Conservation (phyloP, 1,284 basidiomycete genomes). For the Leccinum solheimii region DNA sequence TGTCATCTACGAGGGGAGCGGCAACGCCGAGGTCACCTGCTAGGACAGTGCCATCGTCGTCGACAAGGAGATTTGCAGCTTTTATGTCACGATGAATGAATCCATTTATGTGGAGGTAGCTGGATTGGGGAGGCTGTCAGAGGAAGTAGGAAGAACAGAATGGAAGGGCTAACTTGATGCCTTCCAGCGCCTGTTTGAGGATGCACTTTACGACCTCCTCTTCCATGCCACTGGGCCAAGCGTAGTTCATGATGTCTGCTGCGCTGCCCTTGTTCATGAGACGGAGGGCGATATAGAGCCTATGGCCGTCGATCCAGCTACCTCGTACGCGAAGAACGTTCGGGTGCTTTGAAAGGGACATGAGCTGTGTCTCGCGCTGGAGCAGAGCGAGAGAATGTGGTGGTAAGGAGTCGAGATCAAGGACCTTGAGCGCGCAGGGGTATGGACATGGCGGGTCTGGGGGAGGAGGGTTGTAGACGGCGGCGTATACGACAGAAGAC, state of each 20-base stretch:
- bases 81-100: slow-evolving; percentile 91
- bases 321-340: slow-evolving; percentile 89
- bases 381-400: slow-evolving; percentile 67
- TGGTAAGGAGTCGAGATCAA: slow-evolving; percentile 80
- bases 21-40: slow-evolving; percentile 88
- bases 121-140: slow-evolving; percentile 29
- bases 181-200: slow-evolving; percentile 79
- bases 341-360: slow-evolving; percentile 92
- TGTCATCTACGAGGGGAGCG: slow-evolving; percentile 72
- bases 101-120: slow-evolving; percentile 85
- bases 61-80: slow-evolving; percentile 85
- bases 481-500: slow-evolving; percentile 83
- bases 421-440: slow-evolving; percentile 83
- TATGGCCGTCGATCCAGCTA: slow-evolving; percentile 82
- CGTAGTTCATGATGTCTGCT: slow-evolving; percentile 83
- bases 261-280: slow-evolving; percentile 89
- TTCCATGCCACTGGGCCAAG: slow-evolving; percentile 83
- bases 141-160: neutral
- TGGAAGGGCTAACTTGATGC: slow-evolving; percentile 63
- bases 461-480: slow-evolving; percentile 55
- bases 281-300: slow-evolving; percentile 83
- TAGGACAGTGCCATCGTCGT: slow-evolving; percentile 86
- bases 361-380: slow-evolving; percentile 84
- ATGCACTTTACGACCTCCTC: slow-evolving; percentile 85
- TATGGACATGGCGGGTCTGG: slow-evolving; percentile 38